phyloP scores from a whole-genome alignment of 2,329 filamentous ascomycete species.

The Stagonosporopsis rhizophila region DNA sequence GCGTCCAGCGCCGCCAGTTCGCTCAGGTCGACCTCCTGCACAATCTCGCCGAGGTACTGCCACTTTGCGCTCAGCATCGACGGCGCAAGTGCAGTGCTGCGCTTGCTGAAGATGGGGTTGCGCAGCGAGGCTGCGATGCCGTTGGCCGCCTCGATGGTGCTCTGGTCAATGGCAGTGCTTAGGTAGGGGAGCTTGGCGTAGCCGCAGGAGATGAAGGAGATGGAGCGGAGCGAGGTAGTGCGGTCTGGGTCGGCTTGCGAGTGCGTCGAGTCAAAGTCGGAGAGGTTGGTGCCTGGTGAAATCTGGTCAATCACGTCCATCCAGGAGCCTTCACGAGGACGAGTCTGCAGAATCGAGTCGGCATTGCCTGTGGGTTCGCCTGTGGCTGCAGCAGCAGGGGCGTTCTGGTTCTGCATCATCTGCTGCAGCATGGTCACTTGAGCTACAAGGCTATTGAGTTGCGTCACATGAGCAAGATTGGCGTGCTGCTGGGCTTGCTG shows the following conservation, averaged over 20 bases:
- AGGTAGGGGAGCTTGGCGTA: slow-evolving; percentile 58
- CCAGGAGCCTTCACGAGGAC: slow-evolving; percentile 58
- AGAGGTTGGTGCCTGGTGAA: slow-evolving; percentile 57
- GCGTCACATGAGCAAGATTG: neutral
- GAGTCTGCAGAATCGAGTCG: slow-evolving; percentile 41
- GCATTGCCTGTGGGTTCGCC: neutral
- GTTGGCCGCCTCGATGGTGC: slow-evolving; percentile 35
- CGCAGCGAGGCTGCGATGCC: slow-evolving; percentile 14
- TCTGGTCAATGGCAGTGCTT: slow-evolving; percentile 43
- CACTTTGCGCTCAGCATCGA: slow-evolving; percentile 51
- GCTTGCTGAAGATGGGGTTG: slow-evolving; percentile 37
- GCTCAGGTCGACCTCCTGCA: slow-evolving; percentile 45
- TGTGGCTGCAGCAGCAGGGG: slow-evolving; percentile 14
- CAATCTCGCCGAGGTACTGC: slow-evolving; percentile 48
- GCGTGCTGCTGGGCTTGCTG: slow-evolving; percentile 15
- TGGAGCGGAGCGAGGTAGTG: slow-evolving; percentile 46
- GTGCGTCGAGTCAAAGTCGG: slow-evolving; percentile 49
- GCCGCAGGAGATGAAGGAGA: slow-evolving; percentile 68
- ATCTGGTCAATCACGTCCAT: slow-evolving; percentile 57
- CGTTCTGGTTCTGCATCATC: slow-evolving; percentile 1
- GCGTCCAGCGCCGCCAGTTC: slow-evolving; percentile 45
- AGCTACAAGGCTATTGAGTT: neutral
- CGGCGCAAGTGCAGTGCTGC: slow-evolving; percentile 37
- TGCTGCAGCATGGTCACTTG: slow-evolving; percentile 16
- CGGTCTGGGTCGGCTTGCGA: slow-evolving; percentile 40